Conservation (phyloP, 495 filamentous ascomycete species). For the Diplogelasinospora grovesii region DNA sequence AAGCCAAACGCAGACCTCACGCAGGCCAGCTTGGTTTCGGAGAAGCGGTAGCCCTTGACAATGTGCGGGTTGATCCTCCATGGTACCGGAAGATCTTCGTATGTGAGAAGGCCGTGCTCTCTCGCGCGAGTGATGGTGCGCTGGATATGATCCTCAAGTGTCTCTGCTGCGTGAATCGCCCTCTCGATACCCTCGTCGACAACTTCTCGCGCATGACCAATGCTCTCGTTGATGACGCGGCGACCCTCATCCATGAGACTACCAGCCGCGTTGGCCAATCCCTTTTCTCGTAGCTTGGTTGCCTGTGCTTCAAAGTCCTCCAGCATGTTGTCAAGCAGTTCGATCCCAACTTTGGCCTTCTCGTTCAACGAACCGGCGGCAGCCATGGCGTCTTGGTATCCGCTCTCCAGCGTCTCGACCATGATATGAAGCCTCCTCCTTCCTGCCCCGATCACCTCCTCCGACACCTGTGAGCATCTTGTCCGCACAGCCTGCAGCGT, state of each 20-base stretch:
- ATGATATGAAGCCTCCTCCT: conserved; percentile 76
- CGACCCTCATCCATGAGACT: conserved; percentile 67
- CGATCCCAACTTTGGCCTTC: conserved; percentile 81
- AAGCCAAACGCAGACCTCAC: conserved; percentile 72
- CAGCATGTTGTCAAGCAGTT: conserved; percentile 75
- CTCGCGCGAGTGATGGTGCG: conserved; percentile 69
- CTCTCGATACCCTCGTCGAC: conserved; percentile 81
- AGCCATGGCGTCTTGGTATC: conserved; percentile 82
- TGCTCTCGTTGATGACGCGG: conserved; percentile 71
- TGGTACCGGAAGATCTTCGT: conserved; percentile 82
- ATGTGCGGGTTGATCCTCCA: conserved; percentile 97
- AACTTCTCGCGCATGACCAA: too few species aligned
- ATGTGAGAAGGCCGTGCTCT: conserved; percentile 76
- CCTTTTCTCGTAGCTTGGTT: conserved; percentile 52
- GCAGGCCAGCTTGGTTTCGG: conserved; percentile 78
- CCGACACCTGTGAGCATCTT: conserved; percentile 84
- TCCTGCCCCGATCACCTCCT: conserved; percentile 82
- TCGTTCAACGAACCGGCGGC: conserved; percentile 84
- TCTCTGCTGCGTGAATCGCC: conserved; percentile 68
- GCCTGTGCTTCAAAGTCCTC: conserved; percentile 76
- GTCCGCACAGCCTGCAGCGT: conserved; percentile 82
- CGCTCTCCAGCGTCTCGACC: conserved; percentile 86
- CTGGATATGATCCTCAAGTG: conserved; percentile 72
- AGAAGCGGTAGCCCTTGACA: conserved; percentile 84
- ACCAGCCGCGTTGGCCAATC: conserved; percentile 59